These are phyloP conservation scores for Hanseniaspora clermontiae DNA, from an alignment of 805 yeast genomes.

Conservation along the genomic window DNA sequence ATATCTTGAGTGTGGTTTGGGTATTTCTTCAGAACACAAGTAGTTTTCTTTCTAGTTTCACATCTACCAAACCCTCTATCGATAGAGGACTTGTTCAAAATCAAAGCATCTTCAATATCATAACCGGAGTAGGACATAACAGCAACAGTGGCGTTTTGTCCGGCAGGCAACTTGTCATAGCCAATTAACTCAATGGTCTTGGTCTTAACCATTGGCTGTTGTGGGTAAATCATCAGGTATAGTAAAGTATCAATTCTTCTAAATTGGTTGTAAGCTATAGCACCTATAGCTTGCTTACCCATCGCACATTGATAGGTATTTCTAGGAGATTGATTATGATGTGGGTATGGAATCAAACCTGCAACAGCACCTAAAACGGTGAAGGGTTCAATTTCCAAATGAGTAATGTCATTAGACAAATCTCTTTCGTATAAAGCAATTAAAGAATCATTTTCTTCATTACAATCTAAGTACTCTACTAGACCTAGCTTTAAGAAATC, in stretches of 20 bases:
- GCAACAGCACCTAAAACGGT: slow-evolving; percentile 89
- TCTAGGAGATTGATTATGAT: slow-evolving; percentile 85
- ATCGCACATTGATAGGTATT: slow-evolving; percentile 89
- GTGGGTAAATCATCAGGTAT: slow-evolving; percentile 96
- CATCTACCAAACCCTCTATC: slow-evolving; percentile 98
- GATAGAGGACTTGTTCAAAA: slow-evolving; percentile 79
- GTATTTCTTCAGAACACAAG: slow-evolving; percentile 77
- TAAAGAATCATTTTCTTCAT: slow-evolving; percentile 88
- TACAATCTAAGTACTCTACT: slow-evolving; percentile 92
- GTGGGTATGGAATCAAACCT: slow-evolving; percentile 83
- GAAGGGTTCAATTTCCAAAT: slow-evolving; percentile 90
- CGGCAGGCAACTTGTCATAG: slow-evolving; percentile 94
- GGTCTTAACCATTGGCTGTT: slow-evolving; percentile 98
- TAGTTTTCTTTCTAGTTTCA: slow-evolving; percentile 85
- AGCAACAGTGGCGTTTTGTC: slow-evolving; percentile 97
- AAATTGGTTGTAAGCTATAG: slow-evolving; percentile 94
- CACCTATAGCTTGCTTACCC: slow-evolving; percentile 99
- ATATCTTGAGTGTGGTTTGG: slow-evolving; percentile 90
- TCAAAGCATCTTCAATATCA: slow-evolving; percentile 98
- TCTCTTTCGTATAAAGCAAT: slow-evolving; percentile 83
- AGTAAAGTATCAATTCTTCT: slow-evolving; percentile 86
- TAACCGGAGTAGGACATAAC: slow-evolving; percentile 98
- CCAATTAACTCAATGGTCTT: slow-evolving; percentile 90
- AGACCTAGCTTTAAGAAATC: slow-evolving; percentile 75
- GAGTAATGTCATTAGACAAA: slow-evolving; percentile 48